Evolutionary conservation across 331 rosid species (phyloP), one percentile per base, ranked within the genome.

Genomic region (Quercus lobata): DNA sequence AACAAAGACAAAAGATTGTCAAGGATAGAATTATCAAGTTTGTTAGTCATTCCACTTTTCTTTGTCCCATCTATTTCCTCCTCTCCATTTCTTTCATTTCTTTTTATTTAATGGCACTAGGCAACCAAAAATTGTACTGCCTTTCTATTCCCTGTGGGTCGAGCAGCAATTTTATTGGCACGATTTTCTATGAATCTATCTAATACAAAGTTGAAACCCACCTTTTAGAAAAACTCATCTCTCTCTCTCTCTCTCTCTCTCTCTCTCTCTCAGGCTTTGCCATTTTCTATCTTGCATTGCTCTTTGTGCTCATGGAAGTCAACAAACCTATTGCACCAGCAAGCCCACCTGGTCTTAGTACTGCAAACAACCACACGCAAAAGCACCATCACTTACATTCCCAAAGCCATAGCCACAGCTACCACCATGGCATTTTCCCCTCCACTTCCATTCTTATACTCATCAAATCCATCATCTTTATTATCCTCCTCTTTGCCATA

Each of bases 401-500:
- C 41, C 79, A 80, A 18, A 76, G 41, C 14, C 76, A 83, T 34
- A 34, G 7, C 37, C 37, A 34, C 2, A 54, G 22, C 79, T 87
- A 84, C 66, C 78, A 19, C 76, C 85, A 84, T 82, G 80, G 10
- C 69, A 78, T 74, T 75, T 79, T 93, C 74, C 90, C 91, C 62
- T 89, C 94, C 82, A 88, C 84, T 78, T 71, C 89, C 74, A 65
- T 83, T 74, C 82, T 93, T 83, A 82, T 89, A 76, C 62, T 84
- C 84, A 77, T 86, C 55, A 27, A 83, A n/a, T 41, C 90, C 57
- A 68, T 74, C 57, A 60, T 84, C 76, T 80, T 79, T 46, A 49
- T 87, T 24, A 60, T 82, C 17, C 49, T 86, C 73, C 73, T 91
- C 24, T 72, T 91, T 52, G 87, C 87, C 77, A 78, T 90, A 29